These are phyloP conservation scores for Brassica juncea DNA, from an alignment of 345 rosid genomes.

Conservation along the genomic window DNA sequence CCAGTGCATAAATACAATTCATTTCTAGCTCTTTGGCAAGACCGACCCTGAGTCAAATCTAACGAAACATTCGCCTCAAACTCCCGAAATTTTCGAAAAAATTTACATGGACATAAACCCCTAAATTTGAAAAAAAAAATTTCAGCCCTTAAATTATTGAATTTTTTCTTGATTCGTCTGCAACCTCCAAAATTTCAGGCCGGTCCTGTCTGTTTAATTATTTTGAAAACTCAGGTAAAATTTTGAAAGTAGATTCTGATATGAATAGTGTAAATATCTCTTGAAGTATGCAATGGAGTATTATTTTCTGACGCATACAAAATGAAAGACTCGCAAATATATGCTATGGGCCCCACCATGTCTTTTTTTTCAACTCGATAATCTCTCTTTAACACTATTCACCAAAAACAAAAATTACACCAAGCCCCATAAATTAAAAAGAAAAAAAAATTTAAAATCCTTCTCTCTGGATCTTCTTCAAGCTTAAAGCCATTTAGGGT, in stretches of 20 bases:
- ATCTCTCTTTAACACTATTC: background rate
- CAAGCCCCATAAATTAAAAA: background rate
- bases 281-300: background rate
- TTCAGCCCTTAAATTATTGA: no score
- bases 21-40: background rate
- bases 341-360: background rate
- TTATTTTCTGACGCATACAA: no score
- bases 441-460: background rate
- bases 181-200: no score
- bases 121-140: no score
- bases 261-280: background rate
- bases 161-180: no score
- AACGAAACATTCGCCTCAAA: no score
- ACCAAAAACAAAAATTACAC: background rate
- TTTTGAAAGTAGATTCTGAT: background rate
- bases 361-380: background rate
- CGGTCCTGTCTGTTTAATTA: background rate
- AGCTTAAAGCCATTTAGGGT: background rate
- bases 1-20: background rate
- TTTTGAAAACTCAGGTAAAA: background rate
- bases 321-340: background rate
- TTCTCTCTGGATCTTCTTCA: background rate
- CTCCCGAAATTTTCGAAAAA: no score
- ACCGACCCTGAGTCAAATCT: no score
- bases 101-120: no score